Conservation (phyloP, 1,139 yeast species). For the Candida gigantensis region DNA sequence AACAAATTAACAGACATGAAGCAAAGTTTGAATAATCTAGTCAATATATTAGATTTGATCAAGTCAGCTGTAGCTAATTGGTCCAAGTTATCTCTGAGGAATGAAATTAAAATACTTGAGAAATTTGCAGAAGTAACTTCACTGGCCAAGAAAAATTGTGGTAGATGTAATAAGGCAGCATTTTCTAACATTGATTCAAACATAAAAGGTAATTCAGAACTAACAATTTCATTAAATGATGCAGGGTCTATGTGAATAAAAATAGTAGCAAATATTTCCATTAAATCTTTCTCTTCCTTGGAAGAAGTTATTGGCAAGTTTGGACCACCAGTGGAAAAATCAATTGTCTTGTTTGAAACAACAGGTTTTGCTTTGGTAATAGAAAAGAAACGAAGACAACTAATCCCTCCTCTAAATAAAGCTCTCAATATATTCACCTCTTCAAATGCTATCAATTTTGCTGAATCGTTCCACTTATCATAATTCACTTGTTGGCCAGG, state of each 20-base stretch:
- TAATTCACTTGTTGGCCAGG: slow-evolving; percentile 57
- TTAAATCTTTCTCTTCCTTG: slow-evolving; percentile 90
- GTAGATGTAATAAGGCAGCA: slow-evolving; percentile 85
- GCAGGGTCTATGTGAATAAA: slow-evolving; percentile 95
- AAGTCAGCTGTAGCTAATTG: slow-evolving; percentile 82
- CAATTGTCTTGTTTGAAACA: slow-evolving; percentile 54
- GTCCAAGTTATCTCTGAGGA: slow-evolving; percentile 69
- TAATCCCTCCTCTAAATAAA: slow-evolving; percentile 80
- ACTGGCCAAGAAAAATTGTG: slow-evolving; percentile 91
- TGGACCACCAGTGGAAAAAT: slow-evolving; percentile 69
- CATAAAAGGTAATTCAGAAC: slow-evolving; percentile 74
- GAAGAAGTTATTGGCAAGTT: slow-evolving; percentile 82
- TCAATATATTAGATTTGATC: slow-evolving; percentile 76
- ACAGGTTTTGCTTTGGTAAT: slow-evolving; percentile 50
- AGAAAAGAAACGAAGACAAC: slow-evolving; percentile 76
- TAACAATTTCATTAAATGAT: slow-evolving; percentile 89
- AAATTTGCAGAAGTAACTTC: slow-evolving; percentile 93
- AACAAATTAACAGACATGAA: slow-evolving; percentile 94
- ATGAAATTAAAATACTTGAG: slow-evolving; percentile 80
- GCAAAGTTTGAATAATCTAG: slow-evolving; percentile 83
- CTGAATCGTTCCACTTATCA: slow-evolving; percentile 81
- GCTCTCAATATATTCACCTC: slow-evolving; percentile 77
- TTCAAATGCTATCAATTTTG: slow-evolving; percentile 78
- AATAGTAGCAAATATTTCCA: slow-evolving; percentile 94
- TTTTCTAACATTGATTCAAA: slow-evolving; percentile 81